Evolutionary conservation across 2,329 filamentous ascomycete species (phyloP), one percentile per base, ranked within the genome.

Genomic region (Colletotrichum gigasporum): DNA sequence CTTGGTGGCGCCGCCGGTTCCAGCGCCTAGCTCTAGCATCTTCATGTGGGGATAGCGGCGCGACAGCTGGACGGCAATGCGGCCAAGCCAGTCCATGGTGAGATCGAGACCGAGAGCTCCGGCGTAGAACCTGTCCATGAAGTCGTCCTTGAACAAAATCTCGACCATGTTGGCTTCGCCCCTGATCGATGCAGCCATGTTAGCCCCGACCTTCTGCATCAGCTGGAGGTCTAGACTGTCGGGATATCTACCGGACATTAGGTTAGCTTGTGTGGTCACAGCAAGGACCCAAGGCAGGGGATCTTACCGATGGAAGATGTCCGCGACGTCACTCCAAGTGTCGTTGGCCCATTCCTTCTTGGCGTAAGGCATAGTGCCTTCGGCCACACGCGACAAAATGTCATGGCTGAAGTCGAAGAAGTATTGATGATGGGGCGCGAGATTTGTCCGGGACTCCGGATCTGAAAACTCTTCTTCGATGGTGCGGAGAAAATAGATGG

Each of bases 21-120:
- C 82, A 9, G 78, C 81, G 30, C 81, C 80, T 8, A 80, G 69
- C 60, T 73, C 72, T 0, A 82, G 70, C 28, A 68, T 48, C 26
- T 63, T 59, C 63, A 68, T 56, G 8, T 54, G 41, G 1, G 66
- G 63, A 42, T 60, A 56, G 6, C 51, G 20, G 24, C 55, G 54
- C 11, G 53, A 42, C 11, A 68, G 28, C 30, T 66, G 63, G 1
- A 9, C 8, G 14, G 58, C 42, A 1, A 45, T 45, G 12, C 42
- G 42, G 14, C 42, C 42, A 11, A 45, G 42, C 42, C 42, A 45
- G 22, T 45, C 42, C 42, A 45, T 45, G 5, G 42, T 45, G 7
- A 45, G 42, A 8, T 45, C 42, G 7, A 45, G 42, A 24, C 42
- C 42, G 11, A 45, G 12, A 24, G 42, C 42, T 45, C 42, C 42